Evolutionary conservation across 2,329 filamentous ascomycete genomes (phyloP), one percentile per base, ranked within the genome.

Genomic region (Celoporthe dispersa): DNA sequence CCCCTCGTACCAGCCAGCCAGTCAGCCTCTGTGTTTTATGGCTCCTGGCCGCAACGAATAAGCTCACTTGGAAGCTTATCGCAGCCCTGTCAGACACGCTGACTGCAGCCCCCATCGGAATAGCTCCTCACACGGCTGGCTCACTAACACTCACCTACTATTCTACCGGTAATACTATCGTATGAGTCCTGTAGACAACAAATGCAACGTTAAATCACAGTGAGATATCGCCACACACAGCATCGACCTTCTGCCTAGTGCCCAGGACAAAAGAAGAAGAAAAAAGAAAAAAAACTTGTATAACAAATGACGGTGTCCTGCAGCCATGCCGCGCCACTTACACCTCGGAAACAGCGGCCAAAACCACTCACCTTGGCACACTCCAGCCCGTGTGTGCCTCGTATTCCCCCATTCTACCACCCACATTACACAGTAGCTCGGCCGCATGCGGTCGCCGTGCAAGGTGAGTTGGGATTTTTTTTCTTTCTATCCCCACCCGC

Each of bases 81-180:
- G 53, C 53, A 16, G 28, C 28, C 53, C 5, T 16, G 25, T 57
- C 53, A 55, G 53, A 48, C 44, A 48, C 6, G 22, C 53, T 57
- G 53, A 31, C 61, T 44, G 61, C 35, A 63, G 37, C 25, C 37
- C 25, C n/a, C n/a, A n/a, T 63, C 37, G 60, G 60, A 28, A 31
- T 25, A n/a, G n/a, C n/a, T 28, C 28, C 25, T n/a, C 5, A 8
- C 22, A 53, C 48, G n/a, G 48, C 22, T 53, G n/a, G 25, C 51
- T 31, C 16, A 14, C n/a, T 25, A n/a, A n/a, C 48, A 28, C 11
- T 14, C 25, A 14, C 25, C 16, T 11, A 11, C 12, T n/a, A 8
- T 7, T 28, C 51, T 11, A 55, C 2, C 25, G 16, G 9, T 12
- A 39, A 5, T 39, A 39, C n/a, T n/a, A n/a, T n/a, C n/a, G n/a